Percentiles rank a stretch among this genome's conserved stretches.
These are phyloP conservation scores for Moricandia arvensis DNA, from an alignment of 345 rosid genomes.

Conservation along the genomic window DNA sequence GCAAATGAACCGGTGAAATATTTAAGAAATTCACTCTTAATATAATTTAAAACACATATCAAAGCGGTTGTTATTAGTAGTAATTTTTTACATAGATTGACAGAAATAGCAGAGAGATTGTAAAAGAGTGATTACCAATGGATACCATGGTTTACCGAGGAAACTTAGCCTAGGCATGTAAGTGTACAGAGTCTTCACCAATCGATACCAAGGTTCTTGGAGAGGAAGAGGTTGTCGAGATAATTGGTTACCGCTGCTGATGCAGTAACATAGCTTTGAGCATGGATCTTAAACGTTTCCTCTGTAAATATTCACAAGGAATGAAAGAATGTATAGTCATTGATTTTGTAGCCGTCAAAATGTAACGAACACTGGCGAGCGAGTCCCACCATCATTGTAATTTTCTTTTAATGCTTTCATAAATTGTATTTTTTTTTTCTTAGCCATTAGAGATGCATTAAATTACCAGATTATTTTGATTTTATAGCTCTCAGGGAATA, in stretches of 20 bases:
- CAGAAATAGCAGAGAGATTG: background rate
- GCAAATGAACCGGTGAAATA: background rate
- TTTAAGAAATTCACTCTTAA: background rate
- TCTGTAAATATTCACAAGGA: constrained; percentile 42
- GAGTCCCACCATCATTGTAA: background rate
- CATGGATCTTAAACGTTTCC: constrained; percentile 53
- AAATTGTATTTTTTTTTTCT: background rate
- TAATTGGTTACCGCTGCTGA: constrained; percentile 49
- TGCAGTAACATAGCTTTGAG: constrained; percentile 56
- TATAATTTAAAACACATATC: background rate
- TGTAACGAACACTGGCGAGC: background rate
- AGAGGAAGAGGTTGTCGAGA: constrained; percentile 59
- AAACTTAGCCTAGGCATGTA: background rate
- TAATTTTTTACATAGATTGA: background rate
- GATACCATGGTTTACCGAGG: background rate
- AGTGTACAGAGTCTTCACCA: constrained; percentile 47
- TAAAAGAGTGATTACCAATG: background rate
- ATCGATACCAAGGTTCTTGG: constrained; percentile 68
- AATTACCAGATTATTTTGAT: background rate
- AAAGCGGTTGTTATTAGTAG: background rate
- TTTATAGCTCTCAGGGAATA: background rate
- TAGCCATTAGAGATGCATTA: background rate
- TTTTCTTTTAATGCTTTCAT: background rate
- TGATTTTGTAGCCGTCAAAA: background rate
- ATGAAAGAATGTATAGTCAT: background rate